These are phyloP conservation scores for Elsinoe fawcettii DNA, from an alignment of 2,329 filamentous ascomycete species.

Conservation along the genomic window DNA sequence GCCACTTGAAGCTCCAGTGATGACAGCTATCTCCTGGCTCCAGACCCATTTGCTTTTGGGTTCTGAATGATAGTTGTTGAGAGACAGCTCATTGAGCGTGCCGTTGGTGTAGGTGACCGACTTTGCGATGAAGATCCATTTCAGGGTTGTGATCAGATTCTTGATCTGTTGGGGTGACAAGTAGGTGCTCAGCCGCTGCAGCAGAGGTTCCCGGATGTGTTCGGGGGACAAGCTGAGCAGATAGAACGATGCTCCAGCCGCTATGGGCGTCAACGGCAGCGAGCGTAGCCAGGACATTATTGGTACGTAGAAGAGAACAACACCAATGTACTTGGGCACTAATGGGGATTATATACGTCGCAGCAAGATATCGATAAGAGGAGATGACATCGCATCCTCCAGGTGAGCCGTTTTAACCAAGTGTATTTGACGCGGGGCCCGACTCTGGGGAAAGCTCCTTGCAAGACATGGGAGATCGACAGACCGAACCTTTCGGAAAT, in stretches of 20 bases:
- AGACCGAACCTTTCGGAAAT: constrained; percentile 1
- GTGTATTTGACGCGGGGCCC: not conserved
- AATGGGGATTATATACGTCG: not conserved
- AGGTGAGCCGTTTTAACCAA: not conserved
- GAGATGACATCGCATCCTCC: too few relatives aligned
- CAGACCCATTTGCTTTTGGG: constrained; percentile 32
- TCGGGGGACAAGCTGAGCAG: constrained; percentile 25
- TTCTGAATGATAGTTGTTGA: constrained; percentile 33
- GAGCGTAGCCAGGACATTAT: constrained; percentile 25
- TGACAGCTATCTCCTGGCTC: constrained; percentile 31
- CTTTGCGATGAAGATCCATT: constrained; percentile 27
- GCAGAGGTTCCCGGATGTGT: constrained; percentile 24
- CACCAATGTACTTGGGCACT: not conserved
- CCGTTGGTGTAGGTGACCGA: constrained; percentile 24
- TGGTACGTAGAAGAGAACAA: not conserved
- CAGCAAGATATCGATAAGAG: too few relatives aligned
- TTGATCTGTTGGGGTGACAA: constrained; percentile 25
- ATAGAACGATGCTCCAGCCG: constrained; percentile 19
- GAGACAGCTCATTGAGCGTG: constrained; percentile 24
- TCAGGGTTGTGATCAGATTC: constrained; percentile 23
- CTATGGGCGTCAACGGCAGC: constrained; percentile 19
- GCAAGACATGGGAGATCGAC: constrained; percentile 1
- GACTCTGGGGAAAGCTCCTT: constrained; percentile 5
- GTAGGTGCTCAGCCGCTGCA: constrained; percentile 24
- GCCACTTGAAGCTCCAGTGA: constrained; percentile 31